Conservation (phyloP, 2,329 filamentous ascomycete genomes). For the Epichloe amarillans region DNA sequence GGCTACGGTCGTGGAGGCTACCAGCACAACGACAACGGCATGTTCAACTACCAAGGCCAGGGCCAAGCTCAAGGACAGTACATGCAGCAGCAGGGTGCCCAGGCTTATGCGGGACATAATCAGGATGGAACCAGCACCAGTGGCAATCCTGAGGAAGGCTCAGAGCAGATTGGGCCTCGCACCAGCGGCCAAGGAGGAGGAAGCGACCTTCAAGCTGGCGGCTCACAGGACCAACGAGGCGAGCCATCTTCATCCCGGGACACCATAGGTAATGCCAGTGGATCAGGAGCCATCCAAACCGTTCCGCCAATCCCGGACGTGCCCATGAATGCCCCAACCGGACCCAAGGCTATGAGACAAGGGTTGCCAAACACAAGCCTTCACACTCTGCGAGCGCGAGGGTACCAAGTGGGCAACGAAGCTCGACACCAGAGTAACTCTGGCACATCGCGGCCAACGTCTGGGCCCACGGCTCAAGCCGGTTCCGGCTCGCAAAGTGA, state of each 20-base stretch:
- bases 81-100: slow-evolving; percentile 14
- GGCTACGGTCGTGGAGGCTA: slow-evolving; percentile 43
- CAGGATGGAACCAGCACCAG: slow-evolving; percentile 10
- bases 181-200: slow-evolving; percentile 4
- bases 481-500: slow-evolving; percentile 30
- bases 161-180: slow-evolving; percentile 9
- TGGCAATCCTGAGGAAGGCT: slow-evolving; percentile 14
- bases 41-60: slow-evolving; percentile 23
- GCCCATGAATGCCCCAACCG: slow-evolving; percentile 68
- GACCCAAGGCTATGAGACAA: slow-evolving; percentile 88
- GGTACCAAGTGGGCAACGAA: slow-evolving; percentile 32
- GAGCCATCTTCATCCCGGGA: slow-evolving; percentile 16
- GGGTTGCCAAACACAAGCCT: slow-evolving; percentile 73
- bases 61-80: slow-evolving; percentile 17
- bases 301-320: slow-evolving; percentile 24
- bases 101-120: slow-evolving; percentile 7
- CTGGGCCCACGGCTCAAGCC: slow-evolving; percentile 6
- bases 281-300: slow-evolving; percentile 18
- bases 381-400: slow-evolving; percentile 45
- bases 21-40: slow-evolving; percentile 20
- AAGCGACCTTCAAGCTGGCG: slow-evolving; percentile 5
- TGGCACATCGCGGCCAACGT: slow-evolving; percentile 3
- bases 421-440: slow-evolving; percentile 17
- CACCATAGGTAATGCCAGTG: slow-evolving; percentile 17
- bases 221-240: slow-evolving; percentile 11